Evolutionary conservation across 345 rosid genomes (phyloP), one percentile per base, ranked within the genome.

Genomic region (Aquilaria yunnanensis): DNA sequence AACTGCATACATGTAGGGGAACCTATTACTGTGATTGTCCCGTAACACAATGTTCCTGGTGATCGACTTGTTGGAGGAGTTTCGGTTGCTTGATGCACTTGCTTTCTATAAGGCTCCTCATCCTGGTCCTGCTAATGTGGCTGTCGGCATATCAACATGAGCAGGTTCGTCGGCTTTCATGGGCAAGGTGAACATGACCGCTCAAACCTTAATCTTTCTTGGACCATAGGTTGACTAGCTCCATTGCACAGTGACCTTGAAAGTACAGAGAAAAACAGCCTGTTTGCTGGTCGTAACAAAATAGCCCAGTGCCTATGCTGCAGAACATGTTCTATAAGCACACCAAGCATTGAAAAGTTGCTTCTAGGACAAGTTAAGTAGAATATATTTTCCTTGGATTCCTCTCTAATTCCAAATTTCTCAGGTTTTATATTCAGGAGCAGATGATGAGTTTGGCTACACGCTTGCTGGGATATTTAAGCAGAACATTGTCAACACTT

Each of bases 51-150:
- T 23, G 23, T 23, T 23, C 23, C 23, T 91, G 92, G 74, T 94
- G 80, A 94, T 94, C 0, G 99, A 94, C 74, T 91, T 94, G 90
- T 88, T 43, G 80, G 68, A 12, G 96, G 93, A 56, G 95, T 90
- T 63, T 94, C 99, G 46, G 85, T 91, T 1, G 97, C 96, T 23
- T 30, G 96, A 91, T 77, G 97, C 97, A 67, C 93, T 93, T 11
- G 91, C 92, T 65, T 94, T 94, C 84, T 83, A 86, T 86, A 91
- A 85, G 81, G 91, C 99, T 71, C 83, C 97, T 14, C 96, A 97
- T 12, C 96, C 97, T 31, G 97, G 97, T 72, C 99, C 97, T 66
- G 99, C 97, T 3, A 94, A 94, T 74, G 99, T 94, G 65, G 97
- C 99, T 34, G 99, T 94, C 65, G 90, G 92, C 50, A 65, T 94